Evolutionary conservation across 139 green algal species (phyloP).

Genomic region (Monoraphidium neglectum): DNA sequence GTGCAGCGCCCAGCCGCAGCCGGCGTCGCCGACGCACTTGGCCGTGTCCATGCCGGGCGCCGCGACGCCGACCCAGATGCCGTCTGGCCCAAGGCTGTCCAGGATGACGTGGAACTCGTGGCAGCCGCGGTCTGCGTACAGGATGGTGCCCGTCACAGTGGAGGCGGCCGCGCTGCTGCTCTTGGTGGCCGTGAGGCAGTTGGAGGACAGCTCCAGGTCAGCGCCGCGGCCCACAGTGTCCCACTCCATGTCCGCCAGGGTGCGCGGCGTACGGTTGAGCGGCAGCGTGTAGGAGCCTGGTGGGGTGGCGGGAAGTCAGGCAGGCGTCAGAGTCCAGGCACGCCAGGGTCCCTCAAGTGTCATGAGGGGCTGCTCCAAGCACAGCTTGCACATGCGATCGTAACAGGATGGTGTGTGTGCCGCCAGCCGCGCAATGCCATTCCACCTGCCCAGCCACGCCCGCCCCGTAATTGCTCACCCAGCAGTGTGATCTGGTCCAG

Average conservation of each 20-base stretch:
- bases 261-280: slow-evolving; percentile 54
- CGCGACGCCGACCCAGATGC: slow-evolving; percentile 63
- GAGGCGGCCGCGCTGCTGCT: slow-evolving; percentile 39
- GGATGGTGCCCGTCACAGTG: slow-evolving; percentile 56
- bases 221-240: slow-evolving; percentile 49
- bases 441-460: too few relatives aligned
- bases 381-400: too few relatives aligned
- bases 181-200: slow-evolving; percentile 67
- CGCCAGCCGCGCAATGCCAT: too few relatives aligned
- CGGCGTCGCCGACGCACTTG: slow-evolving; percentile 48
- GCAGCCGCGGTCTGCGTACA: slow-evolving; percentile 44
- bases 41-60: slow-evolving; percentile 42
- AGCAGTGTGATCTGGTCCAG: slow-evolving; percentile 56
- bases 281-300: slow-evolving; percentile 54
- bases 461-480: slow-evolving; percentile 16
- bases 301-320: slow-evolving; percentile 37
- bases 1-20: slow-evolving; percentile 61
- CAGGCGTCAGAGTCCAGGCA: too few relatives aligned
- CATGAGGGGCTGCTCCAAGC: too few relatives aligned
- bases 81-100: slow-evolving; percentile 59
- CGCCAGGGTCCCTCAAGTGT: too few relatives aligned
- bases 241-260: slow-evolving; percentile 55
- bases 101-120: slow-evolving; percentile 72
- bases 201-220: slow-evolving; percentile 63
- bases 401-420: too few relatives aligned